Evolutionary conservation across 1,139 yeast genomes (phyloP), one percentile per base, ranked within the genome.

Genomic region (Saccharomyces hybrid): DNA sequence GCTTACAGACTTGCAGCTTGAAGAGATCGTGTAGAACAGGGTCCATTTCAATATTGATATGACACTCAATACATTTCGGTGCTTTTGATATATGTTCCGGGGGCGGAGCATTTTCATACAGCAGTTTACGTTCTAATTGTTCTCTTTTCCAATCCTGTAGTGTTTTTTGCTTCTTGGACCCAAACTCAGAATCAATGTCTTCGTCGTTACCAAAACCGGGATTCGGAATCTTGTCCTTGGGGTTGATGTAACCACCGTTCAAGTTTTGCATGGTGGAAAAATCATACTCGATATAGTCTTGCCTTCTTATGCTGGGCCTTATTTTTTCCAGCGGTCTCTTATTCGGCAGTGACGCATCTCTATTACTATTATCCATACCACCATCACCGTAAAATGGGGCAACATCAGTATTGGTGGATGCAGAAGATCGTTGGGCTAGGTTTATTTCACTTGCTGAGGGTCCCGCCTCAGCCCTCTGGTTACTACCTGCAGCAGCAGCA

Each of bases 231-330:
- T 57, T 54, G 32, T 77, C 82, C 5, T 78, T 75, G 11, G 77
- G 78, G 25, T 73, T 74, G 50, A 91, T 76, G 66, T 86, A 93
- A 14, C 99, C 99, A 62, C 97, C 98, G 63, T 82, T 80, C 2
- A 89, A 75, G 66, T 95, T 97, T 59, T 82, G 81, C 88, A 95
- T 87, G 23, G 91, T 87, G 3, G 97, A 80, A 62, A 95, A 81
- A 70, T 95, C 96, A 71, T 84, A 95, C 61, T 95, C 99, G 52
- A 95, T 91, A 70, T 90, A 95, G 66, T 89, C 89, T 48, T 78
- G 74, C 50, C 78, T 80, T 55, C 78, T 75, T 32, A 85, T 70
- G 13, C 72, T 68, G 2, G 77, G 76, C 26, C 67, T 62, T 34
- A 72, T 65, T 26, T 57, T 57, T 34, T 55, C 65, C 9, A 58